phyloP scores from a whole-genome alignment of 2,329 filamentous ascomycete genomes.

The Sporothrix pallida region DNA sequence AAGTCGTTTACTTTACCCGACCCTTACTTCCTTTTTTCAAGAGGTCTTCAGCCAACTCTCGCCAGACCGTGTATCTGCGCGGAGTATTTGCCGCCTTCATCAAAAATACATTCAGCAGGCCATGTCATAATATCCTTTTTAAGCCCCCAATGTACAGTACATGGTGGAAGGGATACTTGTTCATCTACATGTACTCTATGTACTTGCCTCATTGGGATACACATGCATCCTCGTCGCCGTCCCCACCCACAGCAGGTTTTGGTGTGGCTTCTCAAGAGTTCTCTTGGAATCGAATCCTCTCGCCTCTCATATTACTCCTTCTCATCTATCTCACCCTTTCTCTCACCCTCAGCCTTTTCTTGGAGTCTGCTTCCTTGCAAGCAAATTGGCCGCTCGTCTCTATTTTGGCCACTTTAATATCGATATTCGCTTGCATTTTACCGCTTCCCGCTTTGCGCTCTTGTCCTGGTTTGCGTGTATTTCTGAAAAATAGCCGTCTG shows the following conservation, averaged over 20 bases:
- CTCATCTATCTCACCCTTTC: not conserved
- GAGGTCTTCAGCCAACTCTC: not conserved
- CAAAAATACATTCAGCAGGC: not conserved
- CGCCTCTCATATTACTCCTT: not conserved
- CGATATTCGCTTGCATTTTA: constrained; percentile 26
- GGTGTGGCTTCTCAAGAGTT: not conserved
- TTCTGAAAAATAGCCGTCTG: not conserved
- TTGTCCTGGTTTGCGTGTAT: constrained; percentile 26
- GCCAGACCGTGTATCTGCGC: not conserved
- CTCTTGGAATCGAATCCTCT: no score
- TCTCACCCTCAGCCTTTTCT: not conserved
- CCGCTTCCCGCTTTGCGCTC: constrained; percentile 6
- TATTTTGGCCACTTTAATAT: constrained; percentile 11
- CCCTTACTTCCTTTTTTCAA: not conserved
- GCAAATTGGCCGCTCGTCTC: constrained; percentile 1
- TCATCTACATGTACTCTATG: not conserved
- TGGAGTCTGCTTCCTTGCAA: not conserved
- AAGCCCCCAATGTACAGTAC: not conserved
- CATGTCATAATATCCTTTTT: constrained; percentile 8
- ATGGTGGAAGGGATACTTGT: not conserved
- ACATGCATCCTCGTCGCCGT: constrained; percentile 9
- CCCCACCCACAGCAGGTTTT: constrained; percentile 20
- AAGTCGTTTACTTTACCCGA: not conserved
- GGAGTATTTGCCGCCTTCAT: constrained; percentile 17
- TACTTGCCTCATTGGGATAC: constrained; percentile 21